phyloP scores from a whole-genome alignment of 1,284 basidiomycete genomes.

The Pyrrhoderma noxium region DNA sequence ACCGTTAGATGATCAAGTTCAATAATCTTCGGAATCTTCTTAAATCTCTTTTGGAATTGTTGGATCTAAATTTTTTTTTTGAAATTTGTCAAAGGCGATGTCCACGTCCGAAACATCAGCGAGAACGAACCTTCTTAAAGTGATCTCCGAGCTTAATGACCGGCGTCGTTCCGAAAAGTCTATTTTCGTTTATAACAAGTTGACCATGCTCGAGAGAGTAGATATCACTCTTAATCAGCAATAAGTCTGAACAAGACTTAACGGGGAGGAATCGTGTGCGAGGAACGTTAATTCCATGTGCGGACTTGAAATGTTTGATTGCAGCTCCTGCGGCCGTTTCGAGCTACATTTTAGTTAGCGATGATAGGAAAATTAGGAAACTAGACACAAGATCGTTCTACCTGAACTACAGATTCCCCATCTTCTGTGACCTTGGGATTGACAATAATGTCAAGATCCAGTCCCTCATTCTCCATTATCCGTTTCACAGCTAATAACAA shows the following conservation, averaged over 20 bases:
- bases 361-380: slow-evolving; percentile 1
- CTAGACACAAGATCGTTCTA: not conserved
- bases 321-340: slow-evolving; percentile 98
- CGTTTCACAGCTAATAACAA: not conserved
- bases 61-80: slow-evolving; percentile 58
- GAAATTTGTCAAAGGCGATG: slow-evolving; percentile 25
- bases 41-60: slow-evolving; percentile 96
- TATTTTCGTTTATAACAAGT: slow-evolving; percentile 81
- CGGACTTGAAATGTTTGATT: slow-evolving; percentile 95
- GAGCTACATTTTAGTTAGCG: slow-evolving; percentile 49
- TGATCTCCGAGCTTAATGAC: slow-evolving; percentile 97
- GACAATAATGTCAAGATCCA: slow-evolving; percentile 92
- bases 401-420: slow-evolving; percentile 68
- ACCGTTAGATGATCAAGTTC: slow-evolving; percentile 97
- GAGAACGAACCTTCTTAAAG: slow-evolving; percentile 61
- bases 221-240: slow-evolving; percentile 95
- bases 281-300: slow-evolving; percentile 97
- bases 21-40: slow-evolving; percentile 90
- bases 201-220: slow-evolving; percentile 95
- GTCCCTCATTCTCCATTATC: slow-evolving; percentile 64
- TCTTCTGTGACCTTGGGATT: slow-evolving; percentile 90
- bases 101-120: not conserved
- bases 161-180: slow-evolving; percentile 93
- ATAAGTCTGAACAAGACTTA: slow-evolving; percentile 84
- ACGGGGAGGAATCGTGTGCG: slow-evolving; percentile 97